These are phyloP conservation scores for Cyathus striatus DNA, from an alignment of 768 basidiomycete genomes.

Conservation along the genomic window DNA sequence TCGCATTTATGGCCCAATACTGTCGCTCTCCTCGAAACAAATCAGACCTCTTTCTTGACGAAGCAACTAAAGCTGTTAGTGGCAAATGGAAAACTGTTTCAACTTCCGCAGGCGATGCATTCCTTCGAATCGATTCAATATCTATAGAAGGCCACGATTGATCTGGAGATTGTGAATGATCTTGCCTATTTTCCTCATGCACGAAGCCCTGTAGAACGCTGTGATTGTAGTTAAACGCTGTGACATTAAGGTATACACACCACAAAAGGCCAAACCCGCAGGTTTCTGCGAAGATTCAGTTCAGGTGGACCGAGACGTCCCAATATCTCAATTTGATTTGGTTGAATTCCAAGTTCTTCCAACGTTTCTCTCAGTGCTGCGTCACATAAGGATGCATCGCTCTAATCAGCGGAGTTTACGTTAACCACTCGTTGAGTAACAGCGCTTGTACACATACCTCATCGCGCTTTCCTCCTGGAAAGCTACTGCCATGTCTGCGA, in stretches of 20 bases:
- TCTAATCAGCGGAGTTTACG: conserved; percentile 26
- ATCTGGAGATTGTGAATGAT: conserved; percentile 20
- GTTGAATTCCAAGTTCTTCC: conserved; percentile 65
- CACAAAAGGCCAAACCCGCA: conserved; percentile 73
- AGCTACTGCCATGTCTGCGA: conserved; percentile 33
- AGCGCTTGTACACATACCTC: conserved; percentile 31
- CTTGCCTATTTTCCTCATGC: conserved; percentile 14
- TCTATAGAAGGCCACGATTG: conserved; percentile 58
- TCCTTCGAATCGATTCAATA: conserved; percentile 37
- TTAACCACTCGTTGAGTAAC: conserved; percentile 5
- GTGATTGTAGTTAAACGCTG: no score
- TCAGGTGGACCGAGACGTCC: conserved; percentile 64
- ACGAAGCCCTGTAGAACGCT: conserved; percentile 36
- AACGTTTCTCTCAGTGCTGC: conserved; percentile 68
- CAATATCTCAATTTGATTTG: conserved; percentile 58
- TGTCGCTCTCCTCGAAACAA: conserved; percentile 52
- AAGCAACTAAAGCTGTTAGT: conserved; percentile 42
- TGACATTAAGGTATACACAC: conserved; percentile 40
- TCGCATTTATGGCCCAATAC: conserved; percentile 67
- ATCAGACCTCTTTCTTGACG: conserved; percentile 40
- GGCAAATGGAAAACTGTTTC: conserved; percentile 70
- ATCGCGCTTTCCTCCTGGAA: conserved; percentile 72
- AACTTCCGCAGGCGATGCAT: conserved; percentile 58
- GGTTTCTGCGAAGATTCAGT: conserved; percentile 46
- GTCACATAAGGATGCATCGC: conserved; percentile 44